Base-by-base conservation (phyloP, 2,329 filamentous ascomycete species). In the Aspergillus sp. region DNA sequence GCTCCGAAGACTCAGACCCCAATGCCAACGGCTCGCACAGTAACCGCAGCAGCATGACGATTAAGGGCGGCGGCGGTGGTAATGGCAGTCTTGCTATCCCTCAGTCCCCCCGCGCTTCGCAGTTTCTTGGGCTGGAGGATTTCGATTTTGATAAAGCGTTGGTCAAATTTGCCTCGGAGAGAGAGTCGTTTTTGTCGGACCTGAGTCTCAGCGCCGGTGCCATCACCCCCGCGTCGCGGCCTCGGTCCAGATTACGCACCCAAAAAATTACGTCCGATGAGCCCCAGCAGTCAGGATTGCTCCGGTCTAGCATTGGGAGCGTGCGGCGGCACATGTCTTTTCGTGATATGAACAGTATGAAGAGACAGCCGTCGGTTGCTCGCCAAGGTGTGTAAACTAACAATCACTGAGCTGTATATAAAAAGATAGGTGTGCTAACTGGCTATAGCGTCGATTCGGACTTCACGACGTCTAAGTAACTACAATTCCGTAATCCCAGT, bases 401-500 rank as follows among this genome's bases (percentile, higher is more conserved):
- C 19, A 4, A 17, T 6, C 27, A 25, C n/a, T 21, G 33, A 5
- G 5, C 19, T 17, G 41, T 17, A 9, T 31, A 7, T 14, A 23
- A 19, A 19, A 15, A 6, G 12, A 17, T 11, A 39, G 15, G 6
- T 33, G 44, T 40, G 60, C 57, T 66, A 60, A 68, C 56, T 12
- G 57, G 61, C 66, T 37, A n/a, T 37, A 85, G 84, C 84, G 62
- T 90, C 88, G 23, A 82, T 88, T 62, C 88, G 93, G 66, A 96
- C 93, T 5, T 88, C 93, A 39, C 95, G 87, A 77, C 87, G 95
- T 67, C 80, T 98, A 64, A 98, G 93, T 75, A 96, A 96, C 73
- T 99, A 99, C 77, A 98, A 98, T 74, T 97, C 95, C 1, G 95
- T 99, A 52, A 98, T 99, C 54, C 95, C 95, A 14, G 87, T 87